Conservation (phyloP, 345 rosid genomes). For the Hibiscus syriacus region DNA sequence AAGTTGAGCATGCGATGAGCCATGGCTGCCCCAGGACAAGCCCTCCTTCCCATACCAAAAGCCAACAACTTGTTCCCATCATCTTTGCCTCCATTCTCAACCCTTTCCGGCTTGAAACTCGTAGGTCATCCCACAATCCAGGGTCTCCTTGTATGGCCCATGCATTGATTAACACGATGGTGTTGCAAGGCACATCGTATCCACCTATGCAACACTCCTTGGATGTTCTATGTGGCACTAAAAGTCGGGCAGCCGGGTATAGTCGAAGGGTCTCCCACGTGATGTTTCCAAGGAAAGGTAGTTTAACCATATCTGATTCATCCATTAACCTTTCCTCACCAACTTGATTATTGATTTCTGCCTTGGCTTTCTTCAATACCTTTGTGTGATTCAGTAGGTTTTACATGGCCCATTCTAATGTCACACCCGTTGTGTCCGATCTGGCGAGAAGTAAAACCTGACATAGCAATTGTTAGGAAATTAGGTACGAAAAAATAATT, state of each 20-base stretch:
- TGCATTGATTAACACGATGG: conserved; percentile 29
- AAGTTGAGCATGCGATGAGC: conserved; percentile 29
- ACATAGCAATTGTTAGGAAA: too few species aligned
- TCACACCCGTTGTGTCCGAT: conserved; percentile 30
- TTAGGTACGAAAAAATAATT: too few species aligned
- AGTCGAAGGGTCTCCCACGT: conserved; percentile 37
- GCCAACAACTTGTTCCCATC: conserved; percentile 23
- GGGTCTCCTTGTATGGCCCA: conserved; percentile 57
- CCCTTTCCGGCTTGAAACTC: conserved; percentile 43
- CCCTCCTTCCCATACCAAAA: conserved; percentile 43
- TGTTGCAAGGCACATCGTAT: conserved; percentile 32
- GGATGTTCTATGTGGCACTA: conserved; percentile 29
- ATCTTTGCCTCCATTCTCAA: conserved; percentile 14
- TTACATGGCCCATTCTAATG: conserved; percentile 46
- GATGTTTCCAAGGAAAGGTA: conserved; percentile 31
- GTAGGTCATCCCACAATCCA: conserved; percentile 33
- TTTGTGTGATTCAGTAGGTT: conserved; percentile 34
- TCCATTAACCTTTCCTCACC: conserved; percentile 24
- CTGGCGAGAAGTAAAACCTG: conserved; percentile 27
- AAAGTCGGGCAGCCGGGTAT: conserved; percentile 29
- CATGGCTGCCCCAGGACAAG: conserved; percentile 42
- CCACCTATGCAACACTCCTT: conserved; percentile 33
- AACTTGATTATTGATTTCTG: conserved; percentile 21
- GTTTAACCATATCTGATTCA: conserved; percentile 26
- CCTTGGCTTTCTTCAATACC: conserved; percentile 29